Conservation (phyloP, 768 basidiomycete species). For the Termitomyces sp. region DNA sequence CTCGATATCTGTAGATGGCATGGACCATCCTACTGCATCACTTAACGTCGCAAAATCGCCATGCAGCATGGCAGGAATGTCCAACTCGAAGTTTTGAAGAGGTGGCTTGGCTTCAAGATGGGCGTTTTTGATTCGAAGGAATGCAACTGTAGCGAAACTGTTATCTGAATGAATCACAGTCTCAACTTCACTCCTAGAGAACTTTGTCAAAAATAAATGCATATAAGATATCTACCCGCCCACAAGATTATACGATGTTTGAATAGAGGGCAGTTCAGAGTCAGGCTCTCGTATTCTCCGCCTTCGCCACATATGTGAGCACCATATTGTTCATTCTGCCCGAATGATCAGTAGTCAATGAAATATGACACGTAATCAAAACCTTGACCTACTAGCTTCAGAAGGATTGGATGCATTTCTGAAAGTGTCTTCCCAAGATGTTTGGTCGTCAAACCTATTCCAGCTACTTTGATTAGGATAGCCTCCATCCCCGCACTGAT, state of each 20-base stretch:
- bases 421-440: conserved; percentile 77
- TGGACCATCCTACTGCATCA: conserved; percentile 13
- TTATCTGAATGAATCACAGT: conserved; percentile 74
- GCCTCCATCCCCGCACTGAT: conserved; percentile 71
- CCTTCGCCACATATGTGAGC: conserved; percentile 96
- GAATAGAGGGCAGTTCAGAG: conserved; percentile 86
- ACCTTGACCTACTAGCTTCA: conserved; percentile 54
- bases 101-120: conserved; percentile 49
- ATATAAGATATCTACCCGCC: conserved; percentile 18
- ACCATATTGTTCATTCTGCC: conserved; percentile 77
- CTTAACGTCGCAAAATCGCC: conserved; percentile 27
- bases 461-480: conserved; percentile 92
- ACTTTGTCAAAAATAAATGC: not conserved
- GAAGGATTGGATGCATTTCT: conserved; percentile 68
- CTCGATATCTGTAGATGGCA: not conserved
- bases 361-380: not conserved
- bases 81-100: conserved; percentile 12
- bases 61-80: conserved; percentile 51
- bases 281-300: conserved; percentile 95
- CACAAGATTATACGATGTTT: conserved; percentile 69
- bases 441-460: conserved; percentile 73
- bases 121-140: conserved; percentile 73
- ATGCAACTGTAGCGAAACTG: conserved; percentile 88
- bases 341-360: not conserved
- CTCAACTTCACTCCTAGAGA: conserved; percentile 52